Evolutionary conservation across 2,329 filamentous ascomycete genomes (phyloP), one percentile per base, ranked within the genome.

Genomic region (Aspergillus terreus): DNA sequence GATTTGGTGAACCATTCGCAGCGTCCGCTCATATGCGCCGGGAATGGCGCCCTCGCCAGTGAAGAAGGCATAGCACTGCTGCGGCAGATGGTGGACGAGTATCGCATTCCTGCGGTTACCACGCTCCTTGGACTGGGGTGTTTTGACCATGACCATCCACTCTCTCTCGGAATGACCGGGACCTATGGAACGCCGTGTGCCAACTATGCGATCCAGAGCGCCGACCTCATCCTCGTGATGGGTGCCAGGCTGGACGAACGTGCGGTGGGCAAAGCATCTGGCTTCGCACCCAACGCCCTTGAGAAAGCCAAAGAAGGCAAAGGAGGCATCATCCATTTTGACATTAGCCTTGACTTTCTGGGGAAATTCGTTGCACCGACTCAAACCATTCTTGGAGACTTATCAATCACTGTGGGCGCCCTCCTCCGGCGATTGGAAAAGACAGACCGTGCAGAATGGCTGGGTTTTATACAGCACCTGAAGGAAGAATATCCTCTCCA

Each of bases 261-360:
- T 70, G 92, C 96, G 50, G 95, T 90, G 6, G 76, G 82, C 15
- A 86, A 80, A 66, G 77, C 95, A 40, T 70, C 82, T 58, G 92
- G 90, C 67, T 97, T 96, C 60, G 92, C 90, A 0, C 92, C 92
- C 3, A 81, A 80, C 33, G 92, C 92, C 30, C 91, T 86, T 72
- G 81, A 83, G 9, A 87, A 94, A 73, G 35, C 35, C 12, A n/a
- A 38, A 17, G 14, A n/a, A n/a, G 84, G 84, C 42, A 86, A 89
- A 49, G 92, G 92, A 58, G 92, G 92, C 60, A 96, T 97, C 64
- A 81, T 96, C 12, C 92, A 96, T 71, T 96, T 96, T 64, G 92
- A 96, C 68, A 91, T 96, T 63, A 86, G 95, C 84, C 90, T 91
- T 61, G 96, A 96, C 83, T 96, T 96, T 77, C 95, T 96, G 76